Conservation (phyloP, 2,329 filamentous ascomycete genomes). For the Stemphylium lycopersici region DNA sequence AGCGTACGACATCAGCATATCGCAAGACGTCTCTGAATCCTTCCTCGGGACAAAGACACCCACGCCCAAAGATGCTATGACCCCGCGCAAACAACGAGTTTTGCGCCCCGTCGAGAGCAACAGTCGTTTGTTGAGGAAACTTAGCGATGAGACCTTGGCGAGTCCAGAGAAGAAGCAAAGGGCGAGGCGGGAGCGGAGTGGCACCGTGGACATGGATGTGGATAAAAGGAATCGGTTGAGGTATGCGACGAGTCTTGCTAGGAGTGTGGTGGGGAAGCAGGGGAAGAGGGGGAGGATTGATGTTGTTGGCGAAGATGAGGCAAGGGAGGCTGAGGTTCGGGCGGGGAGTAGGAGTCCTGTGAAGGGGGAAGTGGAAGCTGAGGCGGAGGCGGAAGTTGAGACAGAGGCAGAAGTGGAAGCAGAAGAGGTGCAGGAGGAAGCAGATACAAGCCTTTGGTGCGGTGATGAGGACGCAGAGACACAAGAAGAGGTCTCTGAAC, state of each 20-base stretch:
- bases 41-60: constrained; percentile 31
- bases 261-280: constrained; percentile 33
- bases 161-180: constrained; percentile 35
- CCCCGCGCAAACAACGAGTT: constrained; percentile 41
- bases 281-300: constrained; percentile 21
- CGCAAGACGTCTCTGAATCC: constrained; percentile 30
- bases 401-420: constrained; percentile 9
- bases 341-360: constrained; percentile 7
- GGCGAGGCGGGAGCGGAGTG: constrained; percentile 22
- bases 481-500: constrained; percentile 3
- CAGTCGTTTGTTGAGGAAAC: constrained; percentile 33
- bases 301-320: constrained; percentile 16
- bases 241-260: constrained; percentile 40
- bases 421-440: constrained; percentile 22
- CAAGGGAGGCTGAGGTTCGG: constrained; percentile 18
- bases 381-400: constrained; percentile 9
- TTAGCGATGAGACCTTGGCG: constrained; percentile 38
- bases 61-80: constrained; percentile 13
- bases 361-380: constrained; percentile 14
- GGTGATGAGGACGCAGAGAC: constrained; percentile 31
- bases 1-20: constrained; percentile 29
- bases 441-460: constrained; percentile 41
- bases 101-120: constrained; percentile 44
- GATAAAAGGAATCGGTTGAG: constrained; percentile 22
- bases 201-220: constrained; percentile 22